A percentile compares a stretch with the other conserved stretches of the same genome.
These are phyloP conservation scores for Cardamine occulta DNA, from an alignment of 345 rosid species.

Conservation along the genomic window DNA sequence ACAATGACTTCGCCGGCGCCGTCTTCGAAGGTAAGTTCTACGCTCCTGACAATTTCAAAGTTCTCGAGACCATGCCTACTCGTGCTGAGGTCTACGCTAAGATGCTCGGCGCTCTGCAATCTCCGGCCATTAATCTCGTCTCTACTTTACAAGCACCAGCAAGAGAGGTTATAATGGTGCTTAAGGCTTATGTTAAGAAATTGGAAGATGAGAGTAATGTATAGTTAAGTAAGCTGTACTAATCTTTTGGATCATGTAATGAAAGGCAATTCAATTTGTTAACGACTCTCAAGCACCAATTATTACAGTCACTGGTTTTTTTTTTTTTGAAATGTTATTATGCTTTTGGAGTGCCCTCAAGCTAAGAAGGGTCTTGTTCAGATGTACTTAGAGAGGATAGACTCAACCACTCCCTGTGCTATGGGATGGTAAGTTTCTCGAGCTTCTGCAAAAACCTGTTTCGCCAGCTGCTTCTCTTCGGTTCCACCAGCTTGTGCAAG, in stretches of 20 bases:
- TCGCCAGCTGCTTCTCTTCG: constrained; percentile 84
- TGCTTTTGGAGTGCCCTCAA: constrained; percentile 9
- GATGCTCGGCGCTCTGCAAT: constrained; percentile 80
- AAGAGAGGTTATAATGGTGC: constrained; percentile 71
- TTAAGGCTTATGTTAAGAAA: constrained; percentile 83
- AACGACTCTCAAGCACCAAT: constrained; percentile 7
- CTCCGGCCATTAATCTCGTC: constrained; percentile 77
- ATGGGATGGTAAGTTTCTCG: constrained; percentile 84
- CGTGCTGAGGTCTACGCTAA: constrained; percentile 85
- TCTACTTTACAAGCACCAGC: constrained; percentile 92
- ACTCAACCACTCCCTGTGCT: constrained; percentile 85
- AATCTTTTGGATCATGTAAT: constrained; percentile 30
- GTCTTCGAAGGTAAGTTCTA: constrained; percentile 94
- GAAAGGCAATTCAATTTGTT: constrained; percentile 27
- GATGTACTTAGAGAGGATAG: constrained; percentile 76
- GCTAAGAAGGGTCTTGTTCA: constrained; percentile 36
- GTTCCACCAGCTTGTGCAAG: constrained; percentile 67
- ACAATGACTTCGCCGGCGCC: constrained; percentile 80
- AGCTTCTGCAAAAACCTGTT: constrained; percentile 74
- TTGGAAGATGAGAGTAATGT: constrained; percentile 76
- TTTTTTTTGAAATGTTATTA: constrained; percentile 16
- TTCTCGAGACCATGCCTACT: constrained; percentile 77
- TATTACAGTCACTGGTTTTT: constrained; percentile 35
- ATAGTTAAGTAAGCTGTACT: constrained; percentile 47
- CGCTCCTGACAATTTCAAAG: constrained; percentile 74